A percentile compares a stretch with the other conserved stretches of the same genome.
phyloP scores from a whole-genome alignment of 2,329 filamentous ascomycete genomes.

The Aspergillus sp. region DNA sequence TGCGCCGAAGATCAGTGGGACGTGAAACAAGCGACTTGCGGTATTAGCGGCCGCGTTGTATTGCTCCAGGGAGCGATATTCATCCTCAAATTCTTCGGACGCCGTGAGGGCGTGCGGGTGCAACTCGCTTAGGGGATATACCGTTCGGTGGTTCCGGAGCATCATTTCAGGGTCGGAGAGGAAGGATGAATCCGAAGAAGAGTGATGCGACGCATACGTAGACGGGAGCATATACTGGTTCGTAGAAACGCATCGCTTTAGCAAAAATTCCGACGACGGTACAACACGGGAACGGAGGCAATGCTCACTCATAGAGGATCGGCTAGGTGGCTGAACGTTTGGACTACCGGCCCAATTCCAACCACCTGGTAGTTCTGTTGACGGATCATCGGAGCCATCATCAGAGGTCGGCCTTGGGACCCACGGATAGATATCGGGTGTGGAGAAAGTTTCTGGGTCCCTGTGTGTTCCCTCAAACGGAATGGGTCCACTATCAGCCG shows the following conservation, averaged over 20 bases:
- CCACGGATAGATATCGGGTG: slow-evolving; percentile 72
- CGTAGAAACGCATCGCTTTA: slow-evolving; percentile 30
- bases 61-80: neutral
- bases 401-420: slow-evolving; percentile 52
- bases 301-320: slow-evolving; percentile 69
- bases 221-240: slow-evolving; percentile 52
- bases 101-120: neutral
- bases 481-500: slow-evolving; percentile 65
- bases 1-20: slow-evolving; percentile 21
- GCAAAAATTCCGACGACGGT: slow-evolving; percentile 20
- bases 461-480: slow-evolving; percentile 63
- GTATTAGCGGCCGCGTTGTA: slow-evolving; percentile 23
- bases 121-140: slow-evolving; percentile 7
- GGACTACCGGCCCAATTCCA: slow-evolving; percentile 80
- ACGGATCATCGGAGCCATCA: slow-evolving; percentile 53
- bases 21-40: slow-evolving; percentile 21
- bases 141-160: slow-evolving; percentile 13
- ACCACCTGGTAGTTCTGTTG: slow-evolving; percentile 68
- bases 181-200: slow-evolving; percentile 51
- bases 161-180: slow-evolving; percentile 50
- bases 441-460: slow-evolving; percentile 53
- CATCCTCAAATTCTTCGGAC: slow-evolving; percentile 3
- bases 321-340: slow-evolving; percentile 75
- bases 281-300: slow-evolving; percentile 29
- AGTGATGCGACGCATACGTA: slow-evolving; percentile 56